Evolutionary conservation across 805 yeast genomes (phyloP).

Genomic region (Nakazawaea pomicola): DNA sequence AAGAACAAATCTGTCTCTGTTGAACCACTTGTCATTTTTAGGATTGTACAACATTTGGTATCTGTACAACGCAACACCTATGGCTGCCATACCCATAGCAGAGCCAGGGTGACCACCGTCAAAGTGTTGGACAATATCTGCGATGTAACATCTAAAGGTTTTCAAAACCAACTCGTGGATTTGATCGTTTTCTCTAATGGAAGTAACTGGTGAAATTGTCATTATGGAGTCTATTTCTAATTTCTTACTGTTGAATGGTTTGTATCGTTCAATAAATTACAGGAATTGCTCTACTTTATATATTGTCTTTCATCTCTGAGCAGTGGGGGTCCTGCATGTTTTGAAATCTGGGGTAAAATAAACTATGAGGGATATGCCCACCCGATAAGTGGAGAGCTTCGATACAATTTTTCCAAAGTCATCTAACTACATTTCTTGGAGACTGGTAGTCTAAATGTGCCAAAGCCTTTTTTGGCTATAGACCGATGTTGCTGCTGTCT

Average conservation of each 20-base stretch:
- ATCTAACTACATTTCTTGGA: no score
- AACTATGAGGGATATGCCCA: not conserved
- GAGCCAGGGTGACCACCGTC: constrained; percentile 39
- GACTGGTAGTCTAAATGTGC: no score
- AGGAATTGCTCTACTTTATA: no score
- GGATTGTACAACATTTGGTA: constrained; percentile 28
- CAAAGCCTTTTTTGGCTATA: no score
- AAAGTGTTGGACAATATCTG: constrained; percentile 28
- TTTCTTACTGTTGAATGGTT: no score
- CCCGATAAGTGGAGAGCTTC: no score
- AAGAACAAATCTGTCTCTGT: constrained; percentile 32
- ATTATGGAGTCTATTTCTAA: no score
- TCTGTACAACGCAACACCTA: constrained; percentile 32
- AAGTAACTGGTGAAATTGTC: constrained; percentile 13
- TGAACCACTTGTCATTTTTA: constrained; percentile 26
- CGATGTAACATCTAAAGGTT: constrained; percentile 27
- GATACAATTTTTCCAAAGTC: no score
- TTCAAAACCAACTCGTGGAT: constrained; percentile 24
- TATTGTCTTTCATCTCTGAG: no score
- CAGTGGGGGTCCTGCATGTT: no score
- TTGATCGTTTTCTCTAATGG: constrained; percentile 18
- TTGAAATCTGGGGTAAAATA: constrained; percentile 6
- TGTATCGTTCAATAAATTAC: no score
- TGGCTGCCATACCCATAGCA: constrained; percentile 38
- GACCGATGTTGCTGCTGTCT: no score